These are phyloP conservation scores for Tylopilus sp. DNA, from an alignment of 1,284 basidiomycete genomes.

Conservation along the genomic window DNA sequence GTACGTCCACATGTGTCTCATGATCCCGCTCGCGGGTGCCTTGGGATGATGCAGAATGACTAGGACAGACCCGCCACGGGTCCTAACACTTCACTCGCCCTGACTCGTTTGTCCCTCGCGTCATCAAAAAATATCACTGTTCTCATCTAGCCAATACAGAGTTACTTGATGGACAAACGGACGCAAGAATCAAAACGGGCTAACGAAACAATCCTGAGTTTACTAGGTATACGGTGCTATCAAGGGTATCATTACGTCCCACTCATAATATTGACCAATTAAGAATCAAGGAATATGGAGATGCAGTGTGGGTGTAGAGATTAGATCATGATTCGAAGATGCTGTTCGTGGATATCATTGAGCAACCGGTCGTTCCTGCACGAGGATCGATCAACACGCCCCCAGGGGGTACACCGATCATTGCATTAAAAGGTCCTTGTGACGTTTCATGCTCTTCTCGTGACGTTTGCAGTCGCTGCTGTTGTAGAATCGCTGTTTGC, in stretches of 20 bases:
- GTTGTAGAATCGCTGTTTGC: slow-evolving; percentile 31
- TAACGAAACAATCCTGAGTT: slow-evolving; percentile 13
- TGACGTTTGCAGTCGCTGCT: slow-evolving; percentile 35
- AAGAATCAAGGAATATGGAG: slow-evolving; percentile 1
- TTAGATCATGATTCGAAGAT: slow-evolving; percentile 5
- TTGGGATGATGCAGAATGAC: slow-evolving; percentile 19
- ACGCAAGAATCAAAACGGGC: neutral
- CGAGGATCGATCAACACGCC: slow-evolving; percentile 25
- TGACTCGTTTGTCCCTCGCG: neutral
- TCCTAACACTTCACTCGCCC: slow-evolving; percentile 8
- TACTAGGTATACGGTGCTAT: slow-evolving; percentile 17
- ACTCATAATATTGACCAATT: slow-evolving; percentile 3
- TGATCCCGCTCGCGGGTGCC: neutral
- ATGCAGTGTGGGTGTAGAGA: slow-evolving; percentile 5
- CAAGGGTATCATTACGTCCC: slow-evolving; percentile 22
- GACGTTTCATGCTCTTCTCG: slow-evolving; percentile 33
- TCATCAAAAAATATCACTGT: neutral
- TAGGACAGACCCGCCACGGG: slow-evolving; percentile 1
- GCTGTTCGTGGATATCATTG: slow-evolving; percentile 5
- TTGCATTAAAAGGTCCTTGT: slow-evolving; percentile 17
- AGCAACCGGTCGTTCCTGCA: neutral
- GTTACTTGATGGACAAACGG: neutral
- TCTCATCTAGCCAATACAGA: slow-evolving; percentile 14
- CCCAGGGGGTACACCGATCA: slow-evolving; percentile 16
- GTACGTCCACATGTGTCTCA: neutral